Evolutionary conservation across 1,284 basidiomycete genomes (phyloP), one percentile per base, ranked within the genome.

Genomic region (Fomitopsis schrenkii): DNA sequence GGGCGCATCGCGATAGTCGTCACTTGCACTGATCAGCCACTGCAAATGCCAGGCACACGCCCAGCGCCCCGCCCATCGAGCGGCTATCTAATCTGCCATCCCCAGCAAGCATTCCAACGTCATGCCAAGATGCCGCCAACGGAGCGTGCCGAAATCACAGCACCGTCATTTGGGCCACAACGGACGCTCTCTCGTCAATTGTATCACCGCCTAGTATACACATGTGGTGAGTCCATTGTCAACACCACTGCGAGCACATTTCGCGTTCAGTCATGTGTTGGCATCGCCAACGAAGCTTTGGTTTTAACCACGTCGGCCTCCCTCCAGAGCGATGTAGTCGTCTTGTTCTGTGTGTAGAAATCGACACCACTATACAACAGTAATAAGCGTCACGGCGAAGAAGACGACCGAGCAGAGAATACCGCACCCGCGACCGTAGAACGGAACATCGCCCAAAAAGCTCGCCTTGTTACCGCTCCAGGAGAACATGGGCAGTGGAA

Each of bases 261-360:
- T 6, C 17, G 30, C 12, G 5, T 48, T 80, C 72, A 88, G 63
- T 83, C 78, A 70, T 89, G 87, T 22, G 91, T 93, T 35, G 93
- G 92, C 93, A 95, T 94, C 63, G 89, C 82, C 28, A 93, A 90
- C 12, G 90, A 83, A 19, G 92, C 92, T 64, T 86, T 85, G 69
- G 80, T 90, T 57, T 85, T 85, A 59, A 91, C 79, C 9, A 91
- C 93, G 70, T 95, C 92, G 70, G 92, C 90, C 10, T 89, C 83
- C 70, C 84, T 86, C 92, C 92, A 94, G 28, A 94, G 80, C 62
- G 89, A 88, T 1, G 92, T 94, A 6, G 83, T 91, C 4, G 92
- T 94, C 91, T 93, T 93, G 73, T 90, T 91, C 75, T 94, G 91
- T 5, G 94, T 96, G 74, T 94, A 96, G 76, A 96, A 96, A 73